Evolutionary conservation across 2,329 filamentous ascomycete species (phyloP).

Genomic region (Hypomyces rosellus): DNA sequence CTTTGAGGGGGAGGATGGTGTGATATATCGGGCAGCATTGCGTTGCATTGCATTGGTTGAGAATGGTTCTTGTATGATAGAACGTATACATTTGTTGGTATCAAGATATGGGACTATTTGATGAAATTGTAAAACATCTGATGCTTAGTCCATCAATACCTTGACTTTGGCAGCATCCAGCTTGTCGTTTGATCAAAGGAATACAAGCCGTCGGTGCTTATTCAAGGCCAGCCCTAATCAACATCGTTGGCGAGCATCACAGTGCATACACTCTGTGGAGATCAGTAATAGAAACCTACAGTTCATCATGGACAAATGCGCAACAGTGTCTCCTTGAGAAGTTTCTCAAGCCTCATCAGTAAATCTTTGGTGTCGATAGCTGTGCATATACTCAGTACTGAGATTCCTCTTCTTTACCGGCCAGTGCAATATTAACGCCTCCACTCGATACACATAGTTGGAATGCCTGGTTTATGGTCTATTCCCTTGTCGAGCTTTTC

Average conservation of each 20-base stretch:
- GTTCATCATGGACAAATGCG: slow-evolving; percentile 61
- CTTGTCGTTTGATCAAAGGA: slow-evolving; percentile 55
- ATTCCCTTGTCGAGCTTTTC: too few species aligned
- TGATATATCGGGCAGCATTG: too few species aligned
- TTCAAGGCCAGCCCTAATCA: slow-evolving; percentile 49
- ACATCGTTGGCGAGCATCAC: slow-evolving; percentile 3
- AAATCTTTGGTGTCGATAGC: slow-evolving; percentile 54
- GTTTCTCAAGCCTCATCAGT: slow-evolving; percentile 49
- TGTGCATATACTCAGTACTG: slow-evolving; percentile 63
- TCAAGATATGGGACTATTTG: too few species aligned
- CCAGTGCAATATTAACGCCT: too few species aligned
- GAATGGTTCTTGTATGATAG: too few species aligned
- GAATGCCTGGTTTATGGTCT: too few species aligned
- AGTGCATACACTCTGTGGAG: not conserved
- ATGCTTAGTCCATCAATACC: slow-evolving; percentile 49
- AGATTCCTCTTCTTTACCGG: slow-evolving; percentile 22
- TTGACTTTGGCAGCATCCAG: slow-evolving; percentile 51
- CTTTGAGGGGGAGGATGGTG: too few species aligned
- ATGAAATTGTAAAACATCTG: too few species aligned
- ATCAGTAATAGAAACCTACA: slow-evolving; percentile 36
- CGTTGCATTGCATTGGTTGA: too few species aligned
- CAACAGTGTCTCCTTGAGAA: slow-evolving; percentile 52
- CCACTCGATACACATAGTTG: too few species aligned
- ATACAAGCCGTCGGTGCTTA: slow-evolving; percentile 64
- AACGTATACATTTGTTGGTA: too few species aligned